Percentiles rank a stretch among this genome's conserved stretches.
phyloP scores from a whole-genome alignment of 148 eudicot species.

The Cornus suecica region DNA sequence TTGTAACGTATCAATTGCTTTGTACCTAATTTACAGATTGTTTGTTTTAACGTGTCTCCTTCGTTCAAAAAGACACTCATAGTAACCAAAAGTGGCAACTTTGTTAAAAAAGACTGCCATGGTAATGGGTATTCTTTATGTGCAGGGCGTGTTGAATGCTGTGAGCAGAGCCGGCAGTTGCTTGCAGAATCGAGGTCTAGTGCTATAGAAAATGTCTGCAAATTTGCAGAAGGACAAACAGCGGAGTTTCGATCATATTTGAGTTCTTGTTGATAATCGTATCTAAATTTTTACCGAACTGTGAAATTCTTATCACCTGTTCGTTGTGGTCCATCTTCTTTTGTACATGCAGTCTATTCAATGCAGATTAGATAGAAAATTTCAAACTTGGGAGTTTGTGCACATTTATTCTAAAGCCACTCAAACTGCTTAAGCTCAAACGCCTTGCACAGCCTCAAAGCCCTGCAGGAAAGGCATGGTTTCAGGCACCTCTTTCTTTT shows the following conservation, averaged over 20 bases:
- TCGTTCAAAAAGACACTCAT: background rate
- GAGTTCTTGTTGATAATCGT: background rate
- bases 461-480: too few species aligned
- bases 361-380: background rate
- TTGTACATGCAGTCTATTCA: background rate
- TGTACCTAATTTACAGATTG: too few species aligned
- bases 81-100: background rate
- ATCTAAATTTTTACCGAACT: background rate
- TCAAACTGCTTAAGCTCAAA: too few species aligned
- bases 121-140: background rate
- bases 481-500: too few species aligned
- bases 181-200: background rate
- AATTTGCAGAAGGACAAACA: too few species aligned
- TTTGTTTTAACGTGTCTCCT: too few species aligned
- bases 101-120: background rate
- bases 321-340: background rate
- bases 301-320: background rate
- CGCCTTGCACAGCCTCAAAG: too few species aligned
- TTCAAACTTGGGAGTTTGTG: background rate
- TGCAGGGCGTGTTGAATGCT: constrained; percentile 6
- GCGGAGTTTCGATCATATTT: too few species aligned
- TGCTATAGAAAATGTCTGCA: background rate
- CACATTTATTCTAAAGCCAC: too few species aligned
- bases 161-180: background rate
- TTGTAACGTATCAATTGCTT: background rate